Evolutionary conservation across 2,329 filamentous ascomycete species (phyloP).

Genomic region (Penicillium sp.): DNA sequence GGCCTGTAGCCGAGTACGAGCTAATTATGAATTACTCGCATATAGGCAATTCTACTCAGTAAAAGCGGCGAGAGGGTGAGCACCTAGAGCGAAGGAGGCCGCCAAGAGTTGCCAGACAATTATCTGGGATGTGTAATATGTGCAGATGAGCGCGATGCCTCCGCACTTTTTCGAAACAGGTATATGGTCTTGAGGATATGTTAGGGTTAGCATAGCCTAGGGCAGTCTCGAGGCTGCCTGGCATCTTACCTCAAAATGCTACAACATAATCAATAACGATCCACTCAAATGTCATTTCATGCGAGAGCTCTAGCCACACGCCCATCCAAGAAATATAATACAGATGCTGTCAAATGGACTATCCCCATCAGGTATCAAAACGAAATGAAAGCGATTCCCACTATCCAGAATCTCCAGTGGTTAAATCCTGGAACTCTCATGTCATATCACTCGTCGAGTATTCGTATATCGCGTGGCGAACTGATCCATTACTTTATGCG

Average conservation of each 20-base stretch:
- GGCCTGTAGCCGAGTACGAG: too few relatives aligned
- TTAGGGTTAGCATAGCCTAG: neutral
- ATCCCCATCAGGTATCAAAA: conserved; percentile 13
- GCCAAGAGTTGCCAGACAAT: too few relatives aligned
- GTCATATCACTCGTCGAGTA: conserved; percentile 23
- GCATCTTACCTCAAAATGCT: neutral
- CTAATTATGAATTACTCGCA: too few relatives aligned
- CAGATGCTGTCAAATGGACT: conserved; percentile 8
- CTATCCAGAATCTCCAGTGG: neutral
- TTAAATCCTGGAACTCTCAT: neutral
- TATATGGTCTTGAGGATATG: neutral
- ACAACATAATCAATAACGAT: neutral
- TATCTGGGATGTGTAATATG: too few relatives aligned
- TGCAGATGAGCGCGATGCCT: neutral
- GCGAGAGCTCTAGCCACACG: neutral
- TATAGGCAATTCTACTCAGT: too few relatives aligned
- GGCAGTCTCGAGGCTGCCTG: neutral
- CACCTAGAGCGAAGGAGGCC: too few relatives aligned
- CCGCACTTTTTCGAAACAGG: neutral
- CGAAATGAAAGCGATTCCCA: neutral
- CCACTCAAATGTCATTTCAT: neutral
- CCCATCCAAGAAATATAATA: conserved; percentile 8
- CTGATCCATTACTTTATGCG: neutral
- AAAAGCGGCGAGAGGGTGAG: too few relatives aligned
- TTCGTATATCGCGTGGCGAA: conserved; percentile 18